Conservation (phyloP, 768 basidiomycete genomes). For the Tylopilus plumbeoviolaceoides region DNA sequence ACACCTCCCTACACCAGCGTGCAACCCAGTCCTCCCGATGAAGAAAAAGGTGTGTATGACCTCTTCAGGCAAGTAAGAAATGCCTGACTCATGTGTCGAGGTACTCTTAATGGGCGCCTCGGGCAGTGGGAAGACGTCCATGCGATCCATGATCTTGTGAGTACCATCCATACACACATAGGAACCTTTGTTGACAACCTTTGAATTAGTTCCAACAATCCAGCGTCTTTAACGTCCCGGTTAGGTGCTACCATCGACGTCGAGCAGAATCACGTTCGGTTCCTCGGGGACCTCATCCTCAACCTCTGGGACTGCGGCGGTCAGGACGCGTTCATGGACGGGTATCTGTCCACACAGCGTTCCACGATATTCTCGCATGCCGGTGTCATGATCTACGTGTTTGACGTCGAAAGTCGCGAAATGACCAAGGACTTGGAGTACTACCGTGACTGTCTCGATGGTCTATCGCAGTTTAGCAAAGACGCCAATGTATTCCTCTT, state of each 20-base stretch:
- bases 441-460: slow-evolving; percentile 87
- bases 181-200: slow-evolving; percentile 7
- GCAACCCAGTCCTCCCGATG: slow-evolving; percentile 15
- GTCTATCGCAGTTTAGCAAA: slow-evolving; percentile 71
- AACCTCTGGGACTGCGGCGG: slow-evolving; percentile 99
- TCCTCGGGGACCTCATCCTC: slow-evolving; percentile 92
- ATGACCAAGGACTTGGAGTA: slow-evolving; percentile 85
- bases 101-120: slow-evolving; percentile 98
- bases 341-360: slow-evolving; percentile 87
- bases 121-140: slow-evolving; percentile 93
- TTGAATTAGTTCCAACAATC: slow-evolving; percentile 77
- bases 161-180: slow-evolving; percentile 26
- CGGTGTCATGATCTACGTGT: slow-evolving; percentile 97
- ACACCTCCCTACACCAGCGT: neutral
- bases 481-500: slow-evolving; percentile 86
- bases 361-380: slow-evolving; percentile 96
- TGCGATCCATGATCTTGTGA: slow-evolving; percentile 99
- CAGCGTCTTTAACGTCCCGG: slow-evolving; percentile 84
- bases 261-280: slow-evolving; percentile 95
- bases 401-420: slow-evolving; percentile 88
- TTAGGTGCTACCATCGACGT: slow-evolving; percentile 98
- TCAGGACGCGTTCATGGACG: slow-evolving; percentile 97
- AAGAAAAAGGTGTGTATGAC: slow-evolving; percentile 29
- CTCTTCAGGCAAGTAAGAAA: neutral
- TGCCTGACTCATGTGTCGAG: slow-evolving; percentile 36